Percentiles rank a stretch among this genome's conserved stretches.
Conservation (phyloP, 257 asterid genomes). For the Nicotiana benthamiana region DNA sequence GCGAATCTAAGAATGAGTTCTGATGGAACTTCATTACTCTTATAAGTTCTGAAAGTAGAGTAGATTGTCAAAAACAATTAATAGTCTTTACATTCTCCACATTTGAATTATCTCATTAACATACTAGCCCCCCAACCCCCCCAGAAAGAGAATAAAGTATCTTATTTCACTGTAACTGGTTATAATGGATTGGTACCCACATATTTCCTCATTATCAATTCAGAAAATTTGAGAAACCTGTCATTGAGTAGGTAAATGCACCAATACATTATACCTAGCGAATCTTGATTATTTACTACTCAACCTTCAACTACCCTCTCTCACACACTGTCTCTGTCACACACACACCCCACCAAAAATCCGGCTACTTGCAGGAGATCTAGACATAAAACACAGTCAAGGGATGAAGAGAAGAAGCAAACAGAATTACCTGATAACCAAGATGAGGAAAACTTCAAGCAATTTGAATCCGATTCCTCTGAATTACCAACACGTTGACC, state of each 20-base stretch:
- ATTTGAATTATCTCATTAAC: not conserved
- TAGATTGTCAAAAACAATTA: not conserved
- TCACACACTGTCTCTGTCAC: not conserved
- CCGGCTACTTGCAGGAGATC: not conserved
- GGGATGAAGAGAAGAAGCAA: not conserved
- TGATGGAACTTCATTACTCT: constrained; percentile 13
- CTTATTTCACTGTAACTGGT: not conserved
- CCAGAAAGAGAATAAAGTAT: not conserved
- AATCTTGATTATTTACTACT: not conserved
- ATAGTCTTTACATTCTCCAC: not conserved
- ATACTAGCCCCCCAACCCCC: not conserved
- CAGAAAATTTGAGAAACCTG: not conserved
- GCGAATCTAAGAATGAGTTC: constrained; percentile 72
- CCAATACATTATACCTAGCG: not conserved
- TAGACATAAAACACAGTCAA: not conserved
- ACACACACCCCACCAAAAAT: not conserved
- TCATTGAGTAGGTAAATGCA: not conserved
- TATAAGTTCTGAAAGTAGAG: not conserved
- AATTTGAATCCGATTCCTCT: not conserved
- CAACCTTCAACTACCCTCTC: not conserved
- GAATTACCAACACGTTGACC: not conserved
- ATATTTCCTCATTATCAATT: not conserved
- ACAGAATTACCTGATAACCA: not conserved
- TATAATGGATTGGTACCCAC: not conserved
- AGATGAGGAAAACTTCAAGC: not conserved